phyloP scores from a whole-genome alignment of 2,329 filamentous ascomycete species.

The Hypoxylon sp. region DNA sequence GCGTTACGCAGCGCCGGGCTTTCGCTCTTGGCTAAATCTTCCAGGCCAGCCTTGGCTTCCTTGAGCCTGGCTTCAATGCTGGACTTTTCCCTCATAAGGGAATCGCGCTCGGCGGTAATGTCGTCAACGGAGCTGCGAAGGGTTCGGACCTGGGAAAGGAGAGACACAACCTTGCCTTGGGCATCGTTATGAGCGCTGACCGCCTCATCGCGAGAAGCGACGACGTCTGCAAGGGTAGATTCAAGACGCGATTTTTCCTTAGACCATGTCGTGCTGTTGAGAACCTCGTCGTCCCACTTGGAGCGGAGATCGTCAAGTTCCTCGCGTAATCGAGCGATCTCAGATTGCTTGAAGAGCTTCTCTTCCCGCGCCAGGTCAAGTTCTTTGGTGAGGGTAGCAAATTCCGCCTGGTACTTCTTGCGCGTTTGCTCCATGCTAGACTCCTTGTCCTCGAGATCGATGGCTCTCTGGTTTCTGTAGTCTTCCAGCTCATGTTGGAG shows the following conservation, averaged over 20 bases:
- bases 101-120: conserved; percentile 84
- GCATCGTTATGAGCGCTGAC: conserved; percentile 94
- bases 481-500: conserved; percentile 98
- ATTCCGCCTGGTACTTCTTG: conserved; percentile 96
- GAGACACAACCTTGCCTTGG: conserved; percentile 89
- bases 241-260: conserved; percentile 97
- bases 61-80: conserved; percentile 84
- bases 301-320: conserved; percentile 93
- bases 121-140: conserved; percentile 89
- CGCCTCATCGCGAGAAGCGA: conserved; percentile 92
- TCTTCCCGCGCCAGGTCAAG: conserved; percentile 94
- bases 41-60: conserved; percentile 88
- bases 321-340: conserved; percentile 89
- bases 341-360: conserved; percentile 83
- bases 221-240: conserved; percentile 87
- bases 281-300: conserved; percentile 98
- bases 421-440: conserved; percentile 95
- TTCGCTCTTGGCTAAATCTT: conserved; percentile 86
- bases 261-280: conserved; percentile 97
- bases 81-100: conserved; percentile 88
- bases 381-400: conserved; percentile 89
- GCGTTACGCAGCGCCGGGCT: conserved; percentile 90
- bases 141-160: conserved; percentile 88
- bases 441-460: conserved; percentile 97
- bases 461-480: conserved; percentile 92